phyloP scores from a whole-genome alignment of 2,329 filamentous ascomycete genomes.

The Scedosporium apiospermum region DNA sequence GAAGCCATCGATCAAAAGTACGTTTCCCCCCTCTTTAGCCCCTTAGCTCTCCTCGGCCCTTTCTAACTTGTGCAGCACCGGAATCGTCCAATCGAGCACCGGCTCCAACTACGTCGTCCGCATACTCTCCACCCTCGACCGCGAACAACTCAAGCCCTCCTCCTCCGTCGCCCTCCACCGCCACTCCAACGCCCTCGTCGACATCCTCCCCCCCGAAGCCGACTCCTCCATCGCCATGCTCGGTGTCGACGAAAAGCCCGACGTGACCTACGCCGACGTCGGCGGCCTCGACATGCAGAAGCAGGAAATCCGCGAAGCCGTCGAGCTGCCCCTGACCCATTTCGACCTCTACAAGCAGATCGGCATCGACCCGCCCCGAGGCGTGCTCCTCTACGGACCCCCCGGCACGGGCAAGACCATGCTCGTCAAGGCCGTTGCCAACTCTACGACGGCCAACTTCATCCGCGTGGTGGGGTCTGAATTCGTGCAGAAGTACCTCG shows the following conservation, averaged over 20 bases:
- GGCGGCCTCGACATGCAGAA: constrained; percentile 99
- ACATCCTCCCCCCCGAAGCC: constrained; percentile 96
- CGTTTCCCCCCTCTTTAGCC: constrained; percentile 19
- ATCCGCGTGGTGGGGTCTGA: constrained; percentile 97
- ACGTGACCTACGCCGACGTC: constrained; percentile 95
- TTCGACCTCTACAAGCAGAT: constrained; percentile 99
- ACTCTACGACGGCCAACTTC: constrained; percentile 96
- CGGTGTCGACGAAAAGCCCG: constrained; percentile 91
- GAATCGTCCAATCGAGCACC: constrained; percentile 96
- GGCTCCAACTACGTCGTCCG: constrained; percentile 98
- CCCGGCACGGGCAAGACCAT: constrained; percentile 96
- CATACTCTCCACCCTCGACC: constrained; percentile 95
- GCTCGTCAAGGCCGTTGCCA: constrained; percentile 96
- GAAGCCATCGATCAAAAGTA: constrained; percentile 99
- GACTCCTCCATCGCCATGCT: constrained; percentile 99
- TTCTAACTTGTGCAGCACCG: constrained; percentile 54
- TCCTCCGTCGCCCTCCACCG: constrained; percentile 96
- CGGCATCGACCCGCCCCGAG: constrained; percentile 93
- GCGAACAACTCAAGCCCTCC: constrained; percentile 94
- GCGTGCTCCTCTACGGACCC: constrained; percentile 91
- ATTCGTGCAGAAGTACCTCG: constrained; percentile 97
- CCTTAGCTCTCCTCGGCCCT: constrained; percentile 6
- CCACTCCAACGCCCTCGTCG: constrained; percentile 96
- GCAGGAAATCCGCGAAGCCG: constrained; percentile 96
- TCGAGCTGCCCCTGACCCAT: constrained; percentile 92